Evolutionary conservation across 2,329 filamentous ascomycete genomes (phyloP).

Genomic region (Emmonsiellopsis sp.): DNA sequence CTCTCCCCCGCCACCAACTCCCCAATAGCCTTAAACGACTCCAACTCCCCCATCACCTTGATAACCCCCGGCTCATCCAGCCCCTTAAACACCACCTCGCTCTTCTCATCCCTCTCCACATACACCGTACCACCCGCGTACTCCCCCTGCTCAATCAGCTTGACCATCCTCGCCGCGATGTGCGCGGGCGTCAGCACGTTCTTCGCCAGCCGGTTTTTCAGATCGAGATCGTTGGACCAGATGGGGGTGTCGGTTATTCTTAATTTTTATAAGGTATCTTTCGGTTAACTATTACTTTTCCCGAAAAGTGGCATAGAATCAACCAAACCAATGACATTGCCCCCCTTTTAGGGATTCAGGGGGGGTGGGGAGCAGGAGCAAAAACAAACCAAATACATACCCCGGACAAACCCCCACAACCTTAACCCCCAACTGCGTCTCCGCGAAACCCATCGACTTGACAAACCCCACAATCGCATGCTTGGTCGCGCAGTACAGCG

Average conservation of each 20-base stretch:
- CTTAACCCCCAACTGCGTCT: conserved; percentile 25
- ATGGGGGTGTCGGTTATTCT: conserved; percentile 20
- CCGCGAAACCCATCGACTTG: conserved; percentile 24
- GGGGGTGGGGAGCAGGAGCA: not conserved
- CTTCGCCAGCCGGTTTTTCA: not conserved
- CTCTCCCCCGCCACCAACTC: not conserved
- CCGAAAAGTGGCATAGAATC: not conserved
- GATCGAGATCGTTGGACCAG: conserved; percentile 13
- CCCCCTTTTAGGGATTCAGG: not conserved
- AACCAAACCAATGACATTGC: not conserved
- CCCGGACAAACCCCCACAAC: conserved; percentile 25
- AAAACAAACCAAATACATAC: conserved; percentile 7
- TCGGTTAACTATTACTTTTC: not conserved
- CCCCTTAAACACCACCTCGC: conserved; percentile 1
- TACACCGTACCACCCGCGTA: conserved; percentile 15
- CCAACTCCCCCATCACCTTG: not conserved
- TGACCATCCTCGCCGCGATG: conserved; percentile 19
- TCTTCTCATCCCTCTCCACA: not conserved
- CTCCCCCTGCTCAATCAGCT: conserved; percentile 16
- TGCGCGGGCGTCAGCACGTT: conserved; percentile 13
- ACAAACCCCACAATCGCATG: conserved; percentile 32
- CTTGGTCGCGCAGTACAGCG: conserved; percentile 30
- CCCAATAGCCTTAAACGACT: not conserved
- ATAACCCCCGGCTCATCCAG: not conserved
- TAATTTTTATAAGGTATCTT: not conserved